A percentile compares a stretch with the other conserved stretches of the same genome.
Evolutionary conservation across 352 stramenopile species (phyloP).

Genomic region (Globisporangium cystogenes): DNA sequence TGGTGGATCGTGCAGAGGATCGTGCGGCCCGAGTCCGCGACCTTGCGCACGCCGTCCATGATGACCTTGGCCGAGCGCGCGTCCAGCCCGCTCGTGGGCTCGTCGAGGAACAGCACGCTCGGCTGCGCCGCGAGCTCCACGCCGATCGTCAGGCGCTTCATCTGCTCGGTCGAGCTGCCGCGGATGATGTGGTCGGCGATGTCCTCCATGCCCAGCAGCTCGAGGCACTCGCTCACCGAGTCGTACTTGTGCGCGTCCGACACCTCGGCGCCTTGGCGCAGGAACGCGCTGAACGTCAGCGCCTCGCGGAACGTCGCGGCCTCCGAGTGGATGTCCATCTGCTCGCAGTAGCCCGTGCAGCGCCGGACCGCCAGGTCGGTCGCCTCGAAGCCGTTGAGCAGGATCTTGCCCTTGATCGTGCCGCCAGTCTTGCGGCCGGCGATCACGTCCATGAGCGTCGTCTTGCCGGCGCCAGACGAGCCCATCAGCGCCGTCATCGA

Average conservation of each 20-base stretch:
- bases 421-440: conserved; percentile 86
- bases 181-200: conserved; percentile 23
- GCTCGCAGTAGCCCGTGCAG: conserved; percentile 66
- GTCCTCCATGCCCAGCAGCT: conserved; percentile 40
- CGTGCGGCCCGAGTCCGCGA: conserved; percentile 8
- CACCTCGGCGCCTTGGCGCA: conserved; percentile 51
- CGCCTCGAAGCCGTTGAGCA: conserved; percentile 48
- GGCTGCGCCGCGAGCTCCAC: conserved; percentile 80
- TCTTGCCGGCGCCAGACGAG: conserved; percentile 85
- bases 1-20: conserved; percentile 86
- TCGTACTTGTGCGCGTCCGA: conserved; percentile 39
- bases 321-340: conserved; percentile 90
- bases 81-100: conserved; percentile 43
- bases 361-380: conserved; percentile 49
- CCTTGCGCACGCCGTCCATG: conserved; percentile 41
- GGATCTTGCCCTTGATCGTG: conserved; percentile 60
- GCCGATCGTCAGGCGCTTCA: conserved; percentile 48
- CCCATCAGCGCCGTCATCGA: conserved; percentile 72
- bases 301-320: conserved; percentile 90
- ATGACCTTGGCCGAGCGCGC: conserved; percentile 40
- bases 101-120: conserved; percentile 61
- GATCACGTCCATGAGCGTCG: conserved; percentile 94
- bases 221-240: conserved; percentile 49
- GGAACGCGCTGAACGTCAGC: conserved; percentile 89
- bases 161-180: conserved; percentile 22